Evolutionary conservation across 2,329 filamentous ascomycete species (phyloP), one percentile per base, ranked within the genome.

Genomic region (Botrytis deweyae): DNA sequence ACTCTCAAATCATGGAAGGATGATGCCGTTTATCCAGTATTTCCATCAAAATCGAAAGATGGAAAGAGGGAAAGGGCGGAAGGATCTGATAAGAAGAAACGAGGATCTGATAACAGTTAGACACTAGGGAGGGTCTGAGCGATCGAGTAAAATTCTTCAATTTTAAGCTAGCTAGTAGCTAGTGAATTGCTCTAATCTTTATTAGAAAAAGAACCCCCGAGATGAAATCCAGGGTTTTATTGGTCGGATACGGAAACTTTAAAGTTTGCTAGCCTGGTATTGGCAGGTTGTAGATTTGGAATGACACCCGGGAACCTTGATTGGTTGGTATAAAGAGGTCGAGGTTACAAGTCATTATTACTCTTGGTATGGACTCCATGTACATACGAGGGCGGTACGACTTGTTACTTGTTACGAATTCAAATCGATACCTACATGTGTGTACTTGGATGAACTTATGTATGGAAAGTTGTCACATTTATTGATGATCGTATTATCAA

Each of bases 31-130:
- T 29, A 33, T 42, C 36, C n/a, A 42, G 20, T 58, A 6, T 68
- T 58, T 68, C 20, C n/a, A n/a, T 46, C 7, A 29, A 49, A 33
- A 29, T 22, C 33, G 25, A 40, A 61, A 33, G 42, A 72, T 42
- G 49, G 20, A 55, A 40, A 49, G n/a, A 22, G 70, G 22, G 40
- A 36, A 58, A 58, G n/a, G 52, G 52, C 52, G 52, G 52, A 29
- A 18, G 52, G 52, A 58, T 58, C 52, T 58, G 52, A 58, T 58
- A 58, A 58, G 52, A 58, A 18, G 52, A 58, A 29, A 58, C 52
- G 52, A 72, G 68, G 72, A 73, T 73, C 72, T 73, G 72, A 73
- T 73, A 52, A 73, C 42, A 16, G n/a, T 18, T 49, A 55, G 55
- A 68, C n/a, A 46, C 12, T n/a, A 29, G 44, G n/a, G 20, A 42